Conservation (phyloP, 768 basidiomycete genomes). For the Boletus bicolor region DNA sequence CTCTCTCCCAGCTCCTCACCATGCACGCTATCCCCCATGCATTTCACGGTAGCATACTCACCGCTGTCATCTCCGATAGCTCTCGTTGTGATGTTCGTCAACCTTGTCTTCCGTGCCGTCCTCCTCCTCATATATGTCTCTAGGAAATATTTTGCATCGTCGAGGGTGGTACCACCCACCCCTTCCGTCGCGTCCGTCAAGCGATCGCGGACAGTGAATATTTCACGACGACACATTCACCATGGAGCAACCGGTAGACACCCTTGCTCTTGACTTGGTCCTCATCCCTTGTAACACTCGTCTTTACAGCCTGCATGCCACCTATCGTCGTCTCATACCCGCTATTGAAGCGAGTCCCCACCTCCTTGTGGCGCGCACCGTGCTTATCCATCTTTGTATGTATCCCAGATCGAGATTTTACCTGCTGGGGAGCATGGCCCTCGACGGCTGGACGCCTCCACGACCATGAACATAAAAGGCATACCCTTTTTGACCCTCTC, state of each 20-base stretch:
- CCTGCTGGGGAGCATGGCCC: slow-evolving; percentile 82
- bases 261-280: not conserved
- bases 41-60: slow-evolving; percentile 73
- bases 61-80: slow-evolving; percentile 64
- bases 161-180: slow-evolving; percentile 67
- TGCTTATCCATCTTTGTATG: slow-evolving; percentile 5
- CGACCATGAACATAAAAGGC: slow-evolving; percentile 63
- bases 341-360: slow-evolving; percentile 58
- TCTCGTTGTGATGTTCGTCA: slow-evolving; percentile 61
- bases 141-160: slow-evolving; percentile 87
- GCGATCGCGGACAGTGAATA: slow-evolving; percentile 63
- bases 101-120: not conserved
- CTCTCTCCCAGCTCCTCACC: slow-evolving; percentile 65
- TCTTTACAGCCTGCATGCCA: slow-evolving; percentile 60
- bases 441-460: slow-evolving; percentile 63
- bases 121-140: slow-evolving; percentile 9
- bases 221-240: slow-evolving; percentile 65
- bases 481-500: slow-evolving; percentile 82
- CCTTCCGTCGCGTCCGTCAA: slow-evolving; percentile 78
- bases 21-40: slow-evolving; percentile 67
- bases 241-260: slow-evolving; percentile 81
- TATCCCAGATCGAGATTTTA: slow-evolving; percentile 71
- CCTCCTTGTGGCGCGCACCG: slow-evolving; percentile 1
- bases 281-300: slow-evolving; percentile 7
- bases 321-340: slow-evolving; percentile 74